Percentiles rank a stretch among this genome's conserved stretches.
These are phyloP conservation scores for Boletus reticulatus DNA, from an alignment of 768 basidiomycete species.

Conservation along the genomic window DNA sequence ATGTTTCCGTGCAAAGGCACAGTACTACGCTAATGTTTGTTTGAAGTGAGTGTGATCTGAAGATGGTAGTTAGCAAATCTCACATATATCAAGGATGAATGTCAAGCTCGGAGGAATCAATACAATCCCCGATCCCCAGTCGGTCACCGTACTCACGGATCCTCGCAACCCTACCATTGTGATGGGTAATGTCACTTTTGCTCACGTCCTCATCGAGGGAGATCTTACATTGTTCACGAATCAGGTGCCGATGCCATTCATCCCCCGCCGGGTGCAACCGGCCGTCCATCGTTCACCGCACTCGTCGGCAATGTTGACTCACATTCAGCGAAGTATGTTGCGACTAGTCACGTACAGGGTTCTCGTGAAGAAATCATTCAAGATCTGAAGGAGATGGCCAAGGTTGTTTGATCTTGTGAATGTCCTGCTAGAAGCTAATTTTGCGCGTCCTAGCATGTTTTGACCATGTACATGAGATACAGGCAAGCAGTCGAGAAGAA, in stretches of 20 bases:
- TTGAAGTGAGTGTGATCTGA: conserved; percentile 56
- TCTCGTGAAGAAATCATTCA: conserved; percentile 77
- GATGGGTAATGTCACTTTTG: conserved; percentile 50
- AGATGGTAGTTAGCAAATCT: not conserved
- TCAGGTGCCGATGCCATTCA: conserved; percentile 82
- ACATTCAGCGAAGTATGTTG: conserved; percentile 67
- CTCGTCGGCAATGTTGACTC: conserved; percentile 80
- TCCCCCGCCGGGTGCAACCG: conserved; percentile 76
- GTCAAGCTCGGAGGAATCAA: conserved; percentile 87
- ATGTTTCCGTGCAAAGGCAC: conserved; percentile 63
- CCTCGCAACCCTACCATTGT: conserved; percentile 74
- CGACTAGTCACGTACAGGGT: conserved; percentile 60
- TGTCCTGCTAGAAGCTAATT: conserved; percentile 10
- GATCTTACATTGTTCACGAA: conserved; percentile 1
- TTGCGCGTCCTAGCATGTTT: conserved; percentile 40
- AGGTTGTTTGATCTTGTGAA: conserved; percentile 33
- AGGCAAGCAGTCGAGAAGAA: conserved; percentile 53
- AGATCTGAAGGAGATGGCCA: conserved; percentile 63
- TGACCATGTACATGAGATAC: conserved; percentile 59
- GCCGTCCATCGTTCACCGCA: conserved; percentile 77
- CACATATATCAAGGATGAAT: conserved; percentile 53
- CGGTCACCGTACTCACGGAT: conserved; percentile 64
- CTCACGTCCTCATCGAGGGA: not conserved
- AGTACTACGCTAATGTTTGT: conserved; percentile 80
- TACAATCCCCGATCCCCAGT: conserved; percentile 66